A percentile compares a stretch with the other conserved stretches of the same genome.
phyloP scores from a whole-genome alignment of 768 basidiomycete species.

The Suillus weaverae region DNA sequence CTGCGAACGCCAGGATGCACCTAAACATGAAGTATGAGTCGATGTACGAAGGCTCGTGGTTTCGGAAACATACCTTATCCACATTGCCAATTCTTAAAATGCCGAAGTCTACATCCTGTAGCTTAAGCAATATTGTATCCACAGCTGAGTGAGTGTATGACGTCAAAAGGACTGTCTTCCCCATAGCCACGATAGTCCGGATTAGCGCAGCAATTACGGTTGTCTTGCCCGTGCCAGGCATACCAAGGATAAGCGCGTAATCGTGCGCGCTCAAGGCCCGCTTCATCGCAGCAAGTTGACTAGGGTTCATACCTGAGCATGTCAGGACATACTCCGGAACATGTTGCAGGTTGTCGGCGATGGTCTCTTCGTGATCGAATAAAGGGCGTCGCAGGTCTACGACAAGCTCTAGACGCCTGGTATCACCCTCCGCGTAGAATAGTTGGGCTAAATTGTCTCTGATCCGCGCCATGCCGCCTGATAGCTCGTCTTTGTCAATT shows the following conservation, averaged over 20 bases:
- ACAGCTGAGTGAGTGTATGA: constrained; percentile 99
- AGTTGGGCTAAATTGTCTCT: constrained; percentile 87
- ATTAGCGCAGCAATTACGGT: constrained; percentile 92
- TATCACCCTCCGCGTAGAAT: constrained; percentile 80
- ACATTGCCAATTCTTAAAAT: constrained; percentile 86
- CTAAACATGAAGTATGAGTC: constrained; percentile 39
- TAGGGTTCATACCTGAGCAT: constrained; percentile 57
- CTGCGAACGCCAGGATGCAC: constrained; percentile 79
- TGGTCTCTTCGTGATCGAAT: constrained; percentile 47
- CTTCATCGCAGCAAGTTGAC: constrained; percentile 69
- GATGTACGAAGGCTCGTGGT: not conserved
- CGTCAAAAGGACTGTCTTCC: constrained; percentile 86
- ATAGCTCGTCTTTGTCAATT: constrained; percentile 92
- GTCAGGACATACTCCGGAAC: constrained; percentile 32
- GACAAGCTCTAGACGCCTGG: constrained; percentile 64
- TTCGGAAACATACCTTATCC: constrained; percentile 67
- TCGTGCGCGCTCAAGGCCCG: constrained; percentile 80
- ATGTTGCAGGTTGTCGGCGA: constrained; percentile 12
- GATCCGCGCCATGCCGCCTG: constrained; percentile 83
- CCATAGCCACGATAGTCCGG: constrained; percentile 69
- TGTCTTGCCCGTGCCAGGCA: constrained; percentile 99
- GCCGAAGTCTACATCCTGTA: constrained; percentile 64
- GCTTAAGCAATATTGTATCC: constrained; percentile 90
- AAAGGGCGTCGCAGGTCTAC: constrained; percentile 76
- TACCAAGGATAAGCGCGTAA: constrained; percentile 91